Conservation (phyloP, 1,284 basidiomycete genomes). For the Papiliotrema terrestris region DNA sequence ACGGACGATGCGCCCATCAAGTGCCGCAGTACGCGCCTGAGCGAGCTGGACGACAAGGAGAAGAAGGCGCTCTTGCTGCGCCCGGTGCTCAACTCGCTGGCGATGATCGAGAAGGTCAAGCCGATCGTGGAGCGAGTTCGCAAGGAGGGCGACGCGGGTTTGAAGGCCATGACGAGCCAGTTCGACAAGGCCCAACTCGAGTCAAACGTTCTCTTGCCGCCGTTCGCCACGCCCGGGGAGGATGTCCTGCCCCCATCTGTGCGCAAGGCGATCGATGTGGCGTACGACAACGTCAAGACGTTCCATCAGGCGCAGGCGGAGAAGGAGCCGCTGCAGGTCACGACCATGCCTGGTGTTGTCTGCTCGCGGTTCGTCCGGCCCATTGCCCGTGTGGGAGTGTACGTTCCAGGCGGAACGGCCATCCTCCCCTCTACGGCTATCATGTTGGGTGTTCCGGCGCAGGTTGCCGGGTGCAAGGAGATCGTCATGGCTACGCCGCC, state of each 20-base stretch:
- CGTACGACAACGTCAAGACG: constrained; percentile 85
- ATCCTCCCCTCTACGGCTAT: constrained; percentile 94
- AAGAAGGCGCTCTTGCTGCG: constrained; percentile 72
- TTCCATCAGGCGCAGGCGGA: constrained; percentile 86
- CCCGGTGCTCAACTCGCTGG: constrained; percentile 85
- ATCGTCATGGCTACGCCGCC: constrained; percentile 95
- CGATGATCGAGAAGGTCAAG: constrained; percentile 92
- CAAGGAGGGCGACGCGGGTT: constrained; percentile 75
- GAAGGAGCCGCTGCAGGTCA: constrained; percentile 69
- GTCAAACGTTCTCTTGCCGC: constrained; percentile 50
- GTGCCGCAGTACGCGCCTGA: constrained; percentile 70
- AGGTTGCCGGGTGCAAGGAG: constrained; percentile 91
- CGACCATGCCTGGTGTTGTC: constrained; percentile 97
- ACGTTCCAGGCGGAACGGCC: constrained; percentile 96
- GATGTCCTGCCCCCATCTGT: constrained; percentile 64
- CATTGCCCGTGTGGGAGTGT: constrained; percentile 91
- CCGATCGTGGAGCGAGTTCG: constrained; percentile 92
- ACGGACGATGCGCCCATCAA: constrained; percentile 54
- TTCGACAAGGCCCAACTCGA: constrained; percentile 71
- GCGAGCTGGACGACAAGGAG: constrained; percentile 57
- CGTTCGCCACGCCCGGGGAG: constrained; percentile 46
- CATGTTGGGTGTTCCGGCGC: constrained; percentile 97
- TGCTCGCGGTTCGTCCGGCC: constrained; percentile 91
- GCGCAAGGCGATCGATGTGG: constrained; percentile 79
- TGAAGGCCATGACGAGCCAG: constrained; percentile 86